Evolutionary conservation across 169 alveolate genomes (phyloP).

Genomic region (Perkinsus marinus): DNA sequence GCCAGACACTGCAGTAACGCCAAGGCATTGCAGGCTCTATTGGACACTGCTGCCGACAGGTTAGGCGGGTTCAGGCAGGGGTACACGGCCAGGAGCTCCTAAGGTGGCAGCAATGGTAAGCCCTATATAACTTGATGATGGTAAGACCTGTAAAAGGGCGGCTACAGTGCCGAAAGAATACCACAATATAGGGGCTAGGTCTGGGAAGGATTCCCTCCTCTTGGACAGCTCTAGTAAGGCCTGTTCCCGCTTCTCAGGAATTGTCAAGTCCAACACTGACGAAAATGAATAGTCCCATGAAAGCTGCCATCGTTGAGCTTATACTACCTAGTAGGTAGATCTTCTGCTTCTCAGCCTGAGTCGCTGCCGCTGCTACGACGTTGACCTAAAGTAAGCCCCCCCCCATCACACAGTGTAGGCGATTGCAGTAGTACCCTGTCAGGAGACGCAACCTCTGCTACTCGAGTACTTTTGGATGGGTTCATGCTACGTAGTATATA

Average conservation of each 20-base stretch:
- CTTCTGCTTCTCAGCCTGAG: neutral
- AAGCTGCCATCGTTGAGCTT: neutral
- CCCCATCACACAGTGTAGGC: too few species aligned
- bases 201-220: slow-evolving; percentile 74
- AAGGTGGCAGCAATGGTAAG: neutral
- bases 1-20: slow-evolving; percentile 96
- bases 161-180: slow-evolving; percentile 93
- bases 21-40: slow-evolving; percentile 90
- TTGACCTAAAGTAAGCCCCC: neutral
- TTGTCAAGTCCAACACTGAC: neutral
- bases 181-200: slow-evolving; percentile 94
- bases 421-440: neutral
- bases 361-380: neutral
- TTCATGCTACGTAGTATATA: too few species aligned
- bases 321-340: neutral
- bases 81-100: slow-evolving; percentile 28
- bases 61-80: slow-evolving; percentile 80
- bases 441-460: neutral
- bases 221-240: slow-evolving; percentile 87
- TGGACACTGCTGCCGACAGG: slow-evolving; percentile 76
- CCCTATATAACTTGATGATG: slow-evolving; percentile 37
- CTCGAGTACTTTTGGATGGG: too few species aligned
- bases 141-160: slow-evolving; percentile 83
- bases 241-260: slow-evolving; percentile 77
- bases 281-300: neutral